A percentile compares a stretch with the other conserved stretches of the same genome.
Conservation (phyloP, 305 asterid genomes). For the Solanum hybrid region DNA sequence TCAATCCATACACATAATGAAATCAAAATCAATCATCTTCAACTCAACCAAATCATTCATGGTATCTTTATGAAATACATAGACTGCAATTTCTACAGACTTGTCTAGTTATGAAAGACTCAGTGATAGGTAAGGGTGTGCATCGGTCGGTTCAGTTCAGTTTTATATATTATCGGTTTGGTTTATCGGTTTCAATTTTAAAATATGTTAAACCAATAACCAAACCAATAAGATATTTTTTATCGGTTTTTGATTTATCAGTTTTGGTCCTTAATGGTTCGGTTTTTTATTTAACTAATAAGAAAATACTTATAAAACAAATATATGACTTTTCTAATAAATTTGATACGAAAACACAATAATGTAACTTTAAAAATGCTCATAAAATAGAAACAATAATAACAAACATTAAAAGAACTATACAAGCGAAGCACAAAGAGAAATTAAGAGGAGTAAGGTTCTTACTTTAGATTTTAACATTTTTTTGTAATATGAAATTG, state of each 20-base stretch:
- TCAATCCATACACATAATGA: background rate
- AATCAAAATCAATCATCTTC: background rate
- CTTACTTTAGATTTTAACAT: background rate
- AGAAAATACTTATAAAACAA: background rate
- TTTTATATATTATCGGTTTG: no score
- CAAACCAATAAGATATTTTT: no score
- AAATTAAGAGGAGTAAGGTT: background rate
- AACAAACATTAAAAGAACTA: background rate
- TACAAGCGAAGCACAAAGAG: background rate
- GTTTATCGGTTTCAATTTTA: no score
- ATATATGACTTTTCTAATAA: background rate
- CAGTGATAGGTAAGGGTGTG: background rate
- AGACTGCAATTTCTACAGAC: background rate
- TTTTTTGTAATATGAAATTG: no score
- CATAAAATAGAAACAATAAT: background rate
- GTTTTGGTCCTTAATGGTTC: background rate
- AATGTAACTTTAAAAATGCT: background rate
- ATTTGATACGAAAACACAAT: background rate
- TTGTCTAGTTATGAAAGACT: background rate
- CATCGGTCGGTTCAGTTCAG: background rate
- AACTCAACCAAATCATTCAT: background rate
- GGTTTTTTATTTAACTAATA: background rate
- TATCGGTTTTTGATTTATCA: background rate
- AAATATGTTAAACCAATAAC: background rate
- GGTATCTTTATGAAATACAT: background rate